phyloP scores from a whole-genome alignment of 2,329 filamentous ascomycete species.

The Epichloe baconii region DNA sequence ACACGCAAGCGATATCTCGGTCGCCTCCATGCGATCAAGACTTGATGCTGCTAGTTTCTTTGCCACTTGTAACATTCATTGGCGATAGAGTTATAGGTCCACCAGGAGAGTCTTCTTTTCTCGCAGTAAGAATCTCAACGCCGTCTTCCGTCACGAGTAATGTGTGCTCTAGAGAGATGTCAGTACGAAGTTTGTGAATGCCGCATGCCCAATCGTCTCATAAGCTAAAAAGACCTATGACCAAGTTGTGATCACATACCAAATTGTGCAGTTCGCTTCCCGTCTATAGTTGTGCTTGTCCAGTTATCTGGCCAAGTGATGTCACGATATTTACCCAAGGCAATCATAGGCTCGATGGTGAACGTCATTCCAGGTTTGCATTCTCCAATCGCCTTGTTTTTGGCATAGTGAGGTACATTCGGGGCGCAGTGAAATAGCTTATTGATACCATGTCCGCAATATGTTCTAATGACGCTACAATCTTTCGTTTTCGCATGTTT shows the following conservation, averaged over 20 bases:
- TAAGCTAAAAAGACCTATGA: neutral
- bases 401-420: slow-evolving; percentile 92
- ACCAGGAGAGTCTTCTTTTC: slow-evolving; percentile 59
- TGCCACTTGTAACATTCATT: slow-evolving; percentile 8
- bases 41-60: neutral
- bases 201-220: neutral
- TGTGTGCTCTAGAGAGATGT: slow-evolving; percentile 51
- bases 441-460: slow-evolving; percentile 94
- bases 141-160: slow-evolving; percentile 72
- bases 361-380: slow-evolving; percentile 98
- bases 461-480: slow-evolving; percentile 88
- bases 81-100: slow-evolving; percentile 51
- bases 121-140: slow-evolving; percentile 68
- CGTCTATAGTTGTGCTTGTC: slow-evolving; percentile 90
- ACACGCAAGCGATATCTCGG: too few species aligned
- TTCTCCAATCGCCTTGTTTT: slow-evolving; percentile 92
- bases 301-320: slow-evolving; percentile 98
- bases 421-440: slow-evolving; percentile 85
- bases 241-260: slow-evolving; percentile 37
- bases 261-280: slow-evolving; percentile 84
- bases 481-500: slow-evolving; percentile 76
- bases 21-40: neutral
- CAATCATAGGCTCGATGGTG: slow-evolving; percentile 98
- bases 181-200: neutral
- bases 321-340: slow-evolving; percentile 77